These are phyloP conservation scores for Blastobotrys chiropterorum DNA, from an alignment of 805 yeast genomes.

Conservation along the genomic window DNA sequence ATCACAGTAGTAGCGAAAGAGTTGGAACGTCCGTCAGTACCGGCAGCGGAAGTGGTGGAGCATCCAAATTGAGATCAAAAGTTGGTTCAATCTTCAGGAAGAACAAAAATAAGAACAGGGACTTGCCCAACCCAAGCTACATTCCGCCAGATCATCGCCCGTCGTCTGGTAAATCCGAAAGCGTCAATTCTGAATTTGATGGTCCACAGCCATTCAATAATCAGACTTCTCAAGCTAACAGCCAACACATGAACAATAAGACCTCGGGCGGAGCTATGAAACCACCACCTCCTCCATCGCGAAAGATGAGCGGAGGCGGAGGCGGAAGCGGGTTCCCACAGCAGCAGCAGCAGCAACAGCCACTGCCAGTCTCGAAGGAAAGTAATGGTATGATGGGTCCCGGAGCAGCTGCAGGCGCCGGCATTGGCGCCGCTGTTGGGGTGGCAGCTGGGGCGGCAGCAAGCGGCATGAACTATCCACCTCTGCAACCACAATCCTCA, in stretches of 20 bases:
- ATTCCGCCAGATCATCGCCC: too few species aligned
- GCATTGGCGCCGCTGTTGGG: not conserved
- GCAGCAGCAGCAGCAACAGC: slow-evolving; percentile 1
- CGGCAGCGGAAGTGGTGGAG: slow-evolving; percentile 11
- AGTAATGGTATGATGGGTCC: too few species aligned
- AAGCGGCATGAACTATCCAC: not conserved
- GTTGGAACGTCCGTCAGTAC: too few species aligned
- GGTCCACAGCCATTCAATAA: too few species aligned
- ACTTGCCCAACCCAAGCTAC: not conserved
- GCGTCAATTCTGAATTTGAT: too few species aligned
- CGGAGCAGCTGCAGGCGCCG: not conserved
- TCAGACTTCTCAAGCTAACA: too few species aligned
- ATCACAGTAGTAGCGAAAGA: too few species aligned
- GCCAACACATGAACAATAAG: too few species aligned
- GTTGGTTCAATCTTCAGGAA: slow-evolving; percentile 34
- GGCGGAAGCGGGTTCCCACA: not conserved
- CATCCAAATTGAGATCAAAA: slow-evolving; percentile 26
- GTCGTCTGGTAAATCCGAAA: too few species aligned
- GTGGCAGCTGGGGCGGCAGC: not conserved
- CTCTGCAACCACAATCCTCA: not conserved
- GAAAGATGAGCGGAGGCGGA: slow-evolving; percentile 19
- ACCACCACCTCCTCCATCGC: slow-evolving; percentile 23
- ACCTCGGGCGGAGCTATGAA: too few species aligned
- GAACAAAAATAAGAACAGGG: too few species aligned
- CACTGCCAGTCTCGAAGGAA: too few species aligned